Base-by-base conservation (phyloP, 2,329 filamentous ascomycete species). In the Xylaria sp. region DNA sequence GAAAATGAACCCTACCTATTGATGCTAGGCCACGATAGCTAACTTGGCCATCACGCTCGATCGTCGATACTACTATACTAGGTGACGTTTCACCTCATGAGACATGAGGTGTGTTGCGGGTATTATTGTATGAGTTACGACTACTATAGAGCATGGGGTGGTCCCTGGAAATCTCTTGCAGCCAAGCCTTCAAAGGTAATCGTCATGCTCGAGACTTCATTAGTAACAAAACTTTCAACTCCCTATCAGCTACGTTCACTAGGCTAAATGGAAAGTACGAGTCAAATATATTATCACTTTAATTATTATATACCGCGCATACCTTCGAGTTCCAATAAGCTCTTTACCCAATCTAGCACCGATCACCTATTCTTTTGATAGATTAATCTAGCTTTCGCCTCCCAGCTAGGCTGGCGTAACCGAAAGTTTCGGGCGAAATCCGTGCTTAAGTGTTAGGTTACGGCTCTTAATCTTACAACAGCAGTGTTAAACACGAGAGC, bases 41-140 rank as follows among this genome's bases (percentile, higher is more conserved):
- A 49, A 23, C 15, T 31, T 51, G 48, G 13, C 26, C 13, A 51
- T 31, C 13, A 51, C 48, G 15, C 17, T 51, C n/a, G 6, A 26
- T 51, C 48, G 48, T 51, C 26, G 48, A 51, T 51, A 15, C 48
- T 31, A 31, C 48, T 51, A 26, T 51, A 51, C 26, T 51, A 51
- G 48, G 31, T 51, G 11, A 49, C 23, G 3, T 49, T 49, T 28
- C 28, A 49, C 20, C 13, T 49, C 23, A 23, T 23, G 9, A 49
- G 46, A 49, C 46, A 49, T 28, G 46, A 49, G 28, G 46, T 9
- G 13, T 49, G 11, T 49, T 49, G 6, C 13, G 28, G 17, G 11
- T 28, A 26, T 51, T 28, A 26, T 51, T 6, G 48, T 51, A 51
- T 51, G 26, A 51, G 13, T 51, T 51, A 51, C 13, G 17, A 51